Percentiles rank a stretch among this genome's conserved stretches.
Evolutionary conservation across 169 alveolate species (phyloP).

Genomic region (Cryptosporidium sp.): DNA sequence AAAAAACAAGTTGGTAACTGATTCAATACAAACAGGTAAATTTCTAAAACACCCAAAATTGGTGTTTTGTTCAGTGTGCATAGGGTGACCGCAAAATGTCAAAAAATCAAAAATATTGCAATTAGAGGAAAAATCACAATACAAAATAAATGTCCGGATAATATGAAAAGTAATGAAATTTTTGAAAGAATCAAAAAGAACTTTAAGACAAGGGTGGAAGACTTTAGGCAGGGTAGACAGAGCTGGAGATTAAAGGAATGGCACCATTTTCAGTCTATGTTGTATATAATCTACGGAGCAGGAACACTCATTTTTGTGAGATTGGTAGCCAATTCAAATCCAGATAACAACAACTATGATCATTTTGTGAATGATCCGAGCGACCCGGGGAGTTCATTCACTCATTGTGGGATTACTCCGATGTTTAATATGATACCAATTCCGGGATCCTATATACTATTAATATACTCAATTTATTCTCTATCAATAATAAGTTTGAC

Average conservation of each 20-base stretch:
- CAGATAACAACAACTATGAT: slow-evolving; percentile 53
- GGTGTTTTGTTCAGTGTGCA: slow-evolving; percentile 25
- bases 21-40: neutral
- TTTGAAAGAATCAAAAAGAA: slow-evolving; percentile 8
- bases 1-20: neutral
- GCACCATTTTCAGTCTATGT: slow-evolving; percentile 41
- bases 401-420: slow-evolving; percentile 69
- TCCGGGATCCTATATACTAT: slow-evolving; percentile 60
- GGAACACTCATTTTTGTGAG: slow-evolving; percentile 52
- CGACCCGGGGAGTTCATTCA: slow-evolving; percentile 20
- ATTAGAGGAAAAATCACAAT: neutral
- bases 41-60: slow-evolving; percentile 8
- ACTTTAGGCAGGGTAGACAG: slow-evolving; percentile 68
- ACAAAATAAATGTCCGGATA: neutral
- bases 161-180: slow-evolving; percentile 34
- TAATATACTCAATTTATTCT: slow-evolving; percentile 31
- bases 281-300: slow-evolving; percentile 35
- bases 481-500: slow-evolving; percentile 38
- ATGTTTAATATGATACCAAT: slow-evolving; percentile 61
- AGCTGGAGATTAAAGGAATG: slow-evolving; percentile 75
- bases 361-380: slow-evolving; percentile 68
- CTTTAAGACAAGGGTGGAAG: slow-evolving; percentile 23
- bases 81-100: slow-evolving; percentile 44
- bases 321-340: slow-evolving; percentile 59
- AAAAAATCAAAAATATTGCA: neutral